Evolutionary conservation across 805 yeast genomes (phyloP).

Genomic region (Candida dajiaensis): DNA sequence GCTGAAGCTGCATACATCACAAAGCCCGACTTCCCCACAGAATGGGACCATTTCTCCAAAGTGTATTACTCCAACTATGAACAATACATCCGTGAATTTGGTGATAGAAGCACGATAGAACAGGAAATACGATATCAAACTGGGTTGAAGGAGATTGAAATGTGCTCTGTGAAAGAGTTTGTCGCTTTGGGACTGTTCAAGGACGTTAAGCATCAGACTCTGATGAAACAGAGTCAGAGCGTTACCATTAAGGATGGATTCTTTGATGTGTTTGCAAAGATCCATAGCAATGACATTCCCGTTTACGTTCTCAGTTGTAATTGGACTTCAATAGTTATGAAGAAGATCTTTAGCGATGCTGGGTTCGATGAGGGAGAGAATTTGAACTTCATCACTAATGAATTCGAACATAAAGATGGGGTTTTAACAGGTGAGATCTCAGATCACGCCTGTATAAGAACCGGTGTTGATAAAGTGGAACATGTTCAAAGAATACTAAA

Average conservation of each 20-base stretch:
- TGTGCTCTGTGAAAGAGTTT: slow-evolving; percentile 40
- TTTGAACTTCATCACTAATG: slow-evolving; percentile 41
- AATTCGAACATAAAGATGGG: slow-evolving; percentile 34
- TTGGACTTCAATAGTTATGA: slow-evolving; percentile 51
- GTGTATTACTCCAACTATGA: slow-evolving; percentile 35
- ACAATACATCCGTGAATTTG: slow-evolving; percentile 26
- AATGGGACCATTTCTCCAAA: slow-evolving; percentile 38
- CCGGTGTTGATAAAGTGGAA: slow-evolving; percentile 47
- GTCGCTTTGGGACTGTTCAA: slow-evolving; percentile 34
- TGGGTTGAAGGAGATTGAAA: slow-evolving; percentile 40
- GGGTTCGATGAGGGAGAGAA: slow-evolving; percentile 18
- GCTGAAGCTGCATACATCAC: slow-evolving; percentile 40
- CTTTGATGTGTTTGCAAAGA: slow-evolving; percentile 41
- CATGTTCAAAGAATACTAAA: slow-evolving; percentile 17
- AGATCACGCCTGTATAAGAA: slow-evolving; percentile 32
- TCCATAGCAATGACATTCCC: slow-evolving; percentile 24
- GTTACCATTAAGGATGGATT: slow-evolving; percentile 64
- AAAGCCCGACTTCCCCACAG: slow-evolving; percentile 32
- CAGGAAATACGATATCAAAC: slow-evolving; percentile 41
- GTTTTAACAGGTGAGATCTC: slow-evolving; percentile 23
- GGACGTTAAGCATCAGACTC: slow-evolving; percentile 29
- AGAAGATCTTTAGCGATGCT: slow-evolving; percentile 21
- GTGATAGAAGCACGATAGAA: slow-evolving; percentile 27
- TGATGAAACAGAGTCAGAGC: slow-evolving; percentile 30
- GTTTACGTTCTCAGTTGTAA: slow-evolving; percentile 50